Conservation (phyloP, 176 grass and related monocot species). For the Calamus simplicifolius region DNA sequence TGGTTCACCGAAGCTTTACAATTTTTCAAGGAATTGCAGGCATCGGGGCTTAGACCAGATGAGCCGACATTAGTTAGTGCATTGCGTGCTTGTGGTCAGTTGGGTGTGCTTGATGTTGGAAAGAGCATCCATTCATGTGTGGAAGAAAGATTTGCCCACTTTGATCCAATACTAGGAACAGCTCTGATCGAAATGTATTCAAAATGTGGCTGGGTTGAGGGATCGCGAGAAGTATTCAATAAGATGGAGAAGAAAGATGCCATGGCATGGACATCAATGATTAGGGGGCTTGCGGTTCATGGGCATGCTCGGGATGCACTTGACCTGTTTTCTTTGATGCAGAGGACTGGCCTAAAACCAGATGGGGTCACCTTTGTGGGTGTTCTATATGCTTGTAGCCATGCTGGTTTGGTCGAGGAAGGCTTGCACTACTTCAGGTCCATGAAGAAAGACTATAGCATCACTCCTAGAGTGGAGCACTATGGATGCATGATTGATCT, state of each 20-base stretch:
- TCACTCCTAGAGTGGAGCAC: too few relatives aligned
- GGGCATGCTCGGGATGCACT: not conserved
- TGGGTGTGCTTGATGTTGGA: not conserved
- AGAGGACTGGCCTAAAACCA: not conserved
- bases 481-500: too few relatives aligned
- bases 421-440: too few relatives aligned
- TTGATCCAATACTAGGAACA: conserved; percentile 1
- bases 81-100: conserved; percentile 7
- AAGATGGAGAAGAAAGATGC: conserved; percentile 15
- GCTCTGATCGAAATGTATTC: conserved; percentile 16
- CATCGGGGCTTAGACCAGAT: not conserved
- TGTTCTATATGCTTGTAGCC: too few relatives aligned
- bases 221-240: not conserved
- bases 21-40: conserved; percentile 1
- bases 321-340: conserved; percentile 2
- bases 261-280: conserved; percentile 14
- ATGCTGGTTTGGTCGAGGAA: too few relatives aligned
- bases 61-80: not conserved
- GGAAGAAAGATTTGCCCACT: not conserved
- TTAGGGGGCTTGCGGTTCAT: conserved; percentile 4
- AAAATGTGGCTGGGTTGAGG: conserved; percentile 10
- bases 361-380: too few relatives aligned
- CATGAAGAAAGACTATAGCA: too few relatives aligned
- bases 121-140: not conserved
- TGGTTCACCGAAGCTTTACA: conserved; percentile 8